Base-by-base conservation (phyloP, 306 rosid species). In the Medicago arabica region DNA sequence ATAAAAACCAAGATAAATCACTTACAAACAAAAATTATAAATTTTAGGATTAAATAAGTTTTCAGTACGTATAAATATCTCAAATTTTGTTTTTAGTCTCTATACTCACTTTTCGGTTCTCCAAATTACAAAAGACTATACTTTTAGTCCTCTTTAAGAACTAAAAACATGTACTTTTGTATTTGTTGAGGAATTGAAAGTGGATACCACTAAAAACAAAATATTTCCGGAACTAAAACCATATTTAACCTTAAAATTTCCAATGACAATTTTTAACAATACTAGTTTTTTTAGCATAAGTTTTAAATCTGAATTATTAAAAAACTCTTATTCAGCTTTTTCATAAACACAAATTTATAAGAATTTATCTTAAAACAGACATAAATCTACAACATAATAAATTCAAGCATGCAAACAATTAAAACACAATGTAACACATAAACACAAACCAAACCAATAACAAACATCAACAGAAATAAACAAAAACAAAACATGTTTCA, bases 361-460 rank as follows among this genome's bases (percentile, higher is more conserved):
- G 38, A 11, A 57, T 57, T 57, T 3, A 57, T 57, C n/a, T 21
- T 18, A 4, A 4, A 4, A 58, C 34, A 7, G 16, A 53, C 59
- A 19, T 19, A 11, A 61, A 61, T 18, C 51, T 39, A 65, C 9
- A 10, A 10, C 28, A 12, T 17, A 8, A 10, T 8, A 19, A 77
- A 51, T 76, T 77, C 3, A 67, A 58, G 12, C 84, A 75, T 39
- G 55, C 50, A 53, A 50, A 31, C 43, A 51, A 36, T 25, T 6
- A 43, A 46, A 53, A 59, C 60, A 59, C 44, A 80, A 17, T 40
- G 73, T 31, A 71, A 49, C 67, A 55, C 50, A 10, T 7, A 59
- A 13, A 59, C 39, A 23, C 28, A n/a, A 66, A 57, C 34, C 28
- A 16, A 66, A 72, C 1, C 15, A 75, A 47, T 39, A 51, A 21